Evolutionary conservation across 306 rosid genomes (phyloP), one percentile per base, ranked within the genome.

Genomic region (Vigna hirtella): DNA sequence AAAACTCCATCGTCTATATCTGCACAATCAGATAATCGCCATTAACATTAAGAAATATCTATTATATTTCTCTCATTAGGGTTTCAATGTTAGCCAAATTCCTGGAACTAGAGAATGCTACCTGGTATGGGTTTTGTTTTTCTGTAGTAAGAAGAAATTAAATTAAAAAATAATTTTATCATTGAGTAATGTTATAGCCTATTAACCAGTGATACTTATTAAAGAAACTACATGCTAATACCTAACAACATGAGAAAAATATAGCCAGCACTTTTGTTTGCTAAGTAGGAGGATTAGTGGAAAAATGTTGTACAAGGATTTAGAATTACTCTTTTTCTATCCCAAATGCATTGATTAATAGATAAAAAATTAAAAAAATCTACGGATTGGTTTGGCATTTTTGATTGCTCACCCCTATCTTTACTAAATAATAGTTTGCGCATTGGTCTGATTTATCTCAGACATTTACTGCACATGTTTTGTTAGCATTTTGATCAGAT

Each of bases 1-100:
- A 90, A 77, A 88, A 90, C 7, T 87, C 96, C 96, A 90, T 86
- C 78, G 58, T 36, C 70, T 63, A 26, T 64, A 57, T 50, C 74
- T 69, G 55, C 16, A 48, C 20, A 66, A 66, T 9, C 32, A 65
- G 18, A 17, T 34, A n/a, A 9, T 18, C 10, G 5, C 17, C 36
- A 22, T 43, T 43, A 68, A 47, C 42, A 7, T 15, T 7, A 47
- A 48, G 28, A 45, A 64, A 22, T 66, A 13, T 67, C 36, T 18
- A 40, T 12, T 42, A 20, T 32, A 26, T 26, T 26, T 26, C 28
- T 26, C 28, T 26, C 67, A 30, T 30, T 32, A 32, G 3, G 68
- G 12, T 59, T 59, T 13, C 67, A 62, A 32, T 62, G 32, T 62
- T 15, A 62, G 67, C 45, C 40, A 30, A 62, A 62, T 32, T 32